phyloP scores from a whole-genome alignment of 768 basidiomycete species.

The Psilocybe cubensis region DNA sequence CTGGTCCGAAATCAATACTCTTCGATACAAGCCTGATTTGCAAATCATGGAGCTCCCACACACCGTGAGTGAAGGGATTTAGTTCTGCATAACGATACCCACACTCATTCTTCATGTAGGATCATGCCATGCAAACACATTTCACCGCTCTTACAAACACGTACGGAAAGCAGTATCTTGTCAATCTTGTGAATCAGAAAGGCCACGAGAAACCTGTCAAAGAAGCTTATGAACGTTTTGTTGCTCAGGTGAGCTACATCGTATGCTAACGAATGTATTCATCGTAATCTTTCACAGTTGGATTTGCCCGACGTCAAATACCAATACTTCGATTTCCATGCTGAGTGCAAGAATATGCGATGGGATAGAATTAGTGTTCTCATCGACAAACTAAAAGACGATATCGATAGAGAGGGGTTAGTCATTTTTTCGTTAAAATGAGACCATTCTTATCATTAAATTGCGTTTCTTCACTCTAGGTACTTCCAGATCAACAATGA shows the following conservation, averaged over 20 bases:
- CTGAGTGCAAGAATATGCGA: slow-evolving; percentile 91
- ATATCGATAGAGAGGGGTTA: slow-evolving; percentile 71
- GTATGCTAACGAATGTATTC: neutral
- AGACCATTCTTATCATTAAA: neutral
- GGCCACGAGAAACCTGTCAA: slow-evolving; percentile 94
- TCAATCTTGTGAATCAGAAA: slow-evolving; percentile 93
- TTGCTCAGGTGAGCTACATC: slow-evolving; percentile 55
- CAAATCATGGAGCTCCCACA: slow-evolving; percentile 93
- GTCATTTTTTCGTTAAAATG: slow-evolving; percentile 18
- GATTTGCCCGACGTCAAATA: slow-evolving; percentile 77
- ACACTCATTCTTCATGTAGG: slow-evolving; percentile 16
- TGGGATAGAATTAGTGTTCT: slow-evolving; percentile 92
- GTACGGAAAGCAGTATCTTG: slow-evolving; percentile 81
- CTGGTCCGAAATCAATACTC: slow-evolving; percentile 95
- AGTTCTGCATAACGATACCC: neutral
- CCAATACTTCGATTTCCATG: slow-evolving; percentile 97
- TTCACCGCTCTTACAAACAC: slow-evolving; percentile 68
- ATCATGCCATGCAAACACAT: slow-evolving; percentile 72
- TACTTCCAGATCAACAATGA: slow-evolving; percentile 75
- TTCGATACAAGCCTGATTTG: slow-evolving; percentile 95
- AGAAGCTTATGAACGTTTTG: slow-evolving; percentile 86
- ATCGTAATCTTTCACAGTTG: slow-evolving; percentile 39
- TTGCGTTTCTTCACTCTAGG: slow-evolving; percentile 35
- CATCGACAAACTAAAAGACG: slow-evolving; percentile 74
- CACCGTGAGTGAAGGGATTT: slow-evolving; percentile 56